These are phyloP conservation scores for Fagus sylvatica DNA, from an alignment of 306 rosid genomes.

Conservation along the genomic window DNA sequence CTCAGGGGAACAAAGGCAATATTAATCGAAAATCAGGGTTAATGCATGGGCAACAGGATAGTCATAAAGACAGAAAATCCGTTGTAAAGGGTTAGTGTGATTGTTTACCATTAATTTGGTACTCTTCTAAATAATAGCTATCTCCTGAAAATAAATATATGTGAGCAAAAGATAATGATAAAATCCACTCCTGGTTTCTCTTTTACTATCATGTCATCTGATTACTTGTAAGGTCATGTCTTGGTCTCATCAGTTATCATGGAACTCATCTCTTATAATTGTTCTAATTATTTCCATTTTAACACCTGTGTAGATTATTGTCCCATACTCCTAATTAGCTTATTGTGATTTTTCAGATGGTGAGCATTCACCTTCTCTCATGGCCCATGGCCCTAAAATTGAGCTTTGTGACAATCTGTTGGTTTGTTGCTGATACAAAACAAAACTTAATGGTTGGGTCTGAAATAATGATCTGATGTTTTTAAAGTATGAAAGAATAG, in stretches of 20 bases:
- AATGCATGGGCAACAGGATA: conserved; percentile 30
- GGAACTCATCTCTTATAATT: background rate
- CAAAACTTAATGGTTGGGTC: background rate
- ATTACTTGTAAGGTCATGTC: background rate
- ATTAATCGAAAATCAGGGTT: conserved; percentile 31
- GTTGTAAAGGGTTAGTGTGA: conserved; percentile 46
- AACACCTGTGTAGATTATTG: background rate
- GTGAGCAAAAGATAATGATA: background rate
- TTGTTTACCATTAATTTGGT: background rate
- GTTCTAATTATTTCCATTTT: background rate
- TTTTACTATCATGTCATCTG: background rate
- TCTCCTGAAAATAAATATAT: background rate
- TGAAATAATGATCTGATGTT: background rate
- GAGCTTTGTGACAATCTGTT: background rate
- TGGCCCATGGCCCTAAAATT: background rate
- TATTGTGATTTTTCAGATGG: background rate
- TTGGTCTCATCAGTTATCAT: background rate
- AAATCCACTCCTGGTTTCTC: background rate
- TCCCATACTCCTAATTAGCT: background rate
- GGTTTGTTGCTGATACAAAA: background rate
- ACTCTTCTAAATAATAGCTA: background rate
- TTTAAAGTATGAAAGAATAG: background rate
- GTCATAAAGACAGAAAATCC: conserved; percentile 29
- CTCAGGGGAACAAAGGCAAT: conserved; percentile 22
- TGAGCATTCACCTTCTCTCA: background rate